Base-by-base conservation (phyloP, 305 asterid genomes). In the Striga hermonthica region DNA sequence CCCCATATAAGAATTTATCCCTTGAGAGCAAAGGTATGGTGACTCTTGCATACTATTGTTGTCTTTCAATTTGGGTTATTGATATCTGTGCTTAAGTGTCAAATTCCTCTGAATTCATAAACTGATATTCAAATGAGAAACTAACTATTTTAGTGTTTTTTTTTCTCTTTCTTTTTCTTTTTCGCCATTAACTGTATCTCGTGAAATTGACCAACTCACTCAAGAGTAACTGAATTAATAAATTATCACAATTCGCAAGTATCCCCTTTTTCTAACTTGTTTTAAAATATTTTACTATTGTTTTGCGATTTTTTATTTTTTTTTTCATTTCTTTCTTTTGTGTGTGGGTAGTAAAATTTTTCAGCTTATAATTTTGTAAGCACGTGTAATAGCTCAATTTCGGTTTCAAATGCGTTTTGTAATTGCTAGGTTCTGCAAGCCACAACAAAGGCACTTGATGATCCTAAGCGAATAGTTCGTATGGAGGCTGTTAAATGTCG, bases 401-500 rank as follows among this genome's bases (percentile, higher is more conserved):
- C n/a, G 72, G 67, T 67, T 60, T 47, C 35, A 53, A 41, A 39
- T 40, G 57, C 60, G 39, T 62, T 13, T 36, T 67, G 41, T 36
- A 22, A 43, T 0, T 80, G 75, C 64, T 60, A 91, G 98, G 97
- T 92, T 71, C 74, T 83, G 75, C 85, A 40, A 80, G 94, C 98
- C 59, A 69, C 80, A 69, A 68, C 83, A 58, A 83, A 80, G 77
- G 93, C 90, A 67, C 87, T 92, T 55, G 95, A 87, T 78, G 98
- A 92, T 80, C 95, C 90, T 44, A 92, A 89, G 84, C 76, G 95
- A 71, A 74, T 47, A 62, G 95, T 92, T 68, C 91, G 98, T 70
- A 85, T 78, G 80, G 96, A 86, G 79, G 98, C 96, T 44, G 91
- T 84, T 72, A 87, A 81, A 79, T 89, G 98, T 60, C 86, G 85